phyloP scores from a whole-genome alignment of 441 rosid genomes.

The Brassica balearica region DNA sequence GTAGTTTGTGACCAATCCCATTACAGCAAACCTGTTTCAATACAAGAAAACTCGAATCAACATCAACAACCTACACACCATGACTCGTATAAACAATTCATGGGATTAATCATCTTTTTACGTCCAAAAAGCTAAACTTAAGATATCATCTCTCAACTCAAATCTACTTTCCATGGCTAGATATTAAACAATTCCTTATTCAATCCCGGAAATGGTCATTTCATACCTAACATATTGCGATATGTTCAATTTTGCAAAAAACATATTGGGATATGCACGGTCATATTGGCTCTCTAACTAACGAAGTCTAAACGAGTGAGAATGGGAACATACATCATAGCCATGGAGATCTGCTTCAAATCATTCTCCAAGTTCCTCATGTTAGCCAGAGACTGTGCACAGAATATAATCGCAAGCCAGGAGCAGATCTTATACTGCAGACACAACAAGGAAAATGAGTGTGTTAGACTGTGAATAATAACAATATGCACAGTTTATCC shows the following conservation, averaged over 20 bases:
- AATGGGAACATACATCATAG: slow-evolving; percentile 63
- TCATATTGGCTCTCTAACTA: background rate
- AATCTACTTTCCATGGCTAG: background rate
- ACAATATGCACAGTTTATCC: background rate
- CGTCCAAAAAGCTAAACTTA: background rate
- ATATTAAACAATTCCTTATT: no score
- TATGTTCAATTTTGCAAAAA: no score
- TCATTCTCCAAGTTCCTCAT: slow-evolving; percentile 92
- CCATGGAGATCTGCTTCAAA: slow-evolving; percentile 97
- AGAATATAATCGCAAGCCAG: slow-evolving; percentile 91
- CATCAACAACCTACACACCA: slow-evolving; percentile 7
- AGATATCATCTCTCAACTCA: background rate
- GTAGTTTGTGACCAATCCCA: slow-evolving; percentile 95
- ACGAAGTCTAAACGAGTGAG: background rate
- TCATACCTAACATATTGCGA: no score
- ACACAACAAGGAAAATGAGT: background rate
- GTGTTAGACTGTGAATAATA: background rate
- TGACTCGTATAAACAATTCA: slow-evolving; percentile 14
- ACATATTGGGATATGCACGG: no score
- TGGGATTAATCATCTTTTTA: background rate
- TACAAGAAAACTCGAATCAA: slow-evolving; percentile 24
- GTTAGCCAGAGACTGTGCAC: slow-evolving; percentile 83
- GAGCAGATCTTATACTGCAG: slow-evolving; percentile 91
- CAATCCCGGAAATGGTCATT: no score
- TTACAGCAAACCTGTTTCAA: slow-evolving; percentile 83